These are phyloP conservation scores for Cystobasidium slooffiae DNA, from an alignment of 1,284 basidiomycete genomes.

Conservation along the genomic window DNA sequence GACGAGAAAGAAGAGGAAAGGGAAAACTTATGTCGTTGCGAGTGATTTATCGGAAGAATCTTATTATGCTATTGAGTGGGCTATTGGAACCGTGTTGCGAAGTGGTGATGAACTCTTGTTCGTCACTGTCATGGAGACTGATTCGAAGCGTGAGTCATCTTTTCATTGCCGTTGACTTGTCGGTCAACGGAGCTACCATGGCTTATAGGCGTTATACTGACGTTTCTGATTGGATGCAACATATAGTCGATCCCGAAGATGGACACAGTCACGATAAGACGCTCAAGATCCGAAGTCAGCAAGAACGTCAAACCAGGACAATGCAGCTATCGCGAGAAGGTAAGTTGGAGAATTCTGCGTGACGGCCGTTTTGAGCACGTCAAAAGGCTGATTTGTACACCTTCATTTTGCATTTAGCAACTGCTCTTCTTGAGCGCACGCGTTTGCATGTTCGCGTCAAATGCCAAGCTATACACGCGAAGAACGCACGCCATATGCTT, in stretches of 20 bases:
- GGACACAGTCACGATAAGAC: slow-evolving; percentile 56
- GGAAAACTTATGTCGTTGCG: slow-evolving; percentile 78
- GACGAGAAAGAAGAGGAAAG: slow-evolving; percentile 61
- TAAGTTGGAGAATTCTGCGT: not conserved
- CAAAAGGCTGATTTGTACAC: slow-evolving; percentile 90
- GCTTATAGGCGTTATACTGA: not conserved
- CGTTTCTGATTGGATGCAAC: not conserved
- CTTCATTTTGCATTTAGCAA: slow-evolving; percentile 70
- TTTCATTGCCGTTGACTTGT: not conserved
- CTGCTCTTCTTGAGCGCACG: slow-evolving; percentile 85
- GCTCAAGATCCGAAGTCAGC: slow-evolving; percentile 49
- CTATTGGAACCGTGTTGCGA: slow-evolving; percentile 87
- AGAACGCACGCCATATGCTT: slow-evolving; percentile 90
- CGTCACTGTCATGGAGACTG: slow-evolving; percentile 90
- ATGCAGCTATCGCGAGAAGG: slow-evolving; percentile 48
- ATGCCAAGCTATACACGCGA: slow-evolving; percentile 74
- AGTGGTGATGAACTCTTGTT: slow-evolving; percentile 86
- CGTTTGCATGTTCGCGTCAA: slow-evolving; percentile 77
- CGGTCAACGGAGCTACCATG: not conserved
- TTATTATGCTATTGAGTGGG: slow-evolving; percentile 88
- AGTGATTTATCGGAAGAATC: slow-evolving; percentile 93
- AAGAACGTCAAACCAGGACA: slow-evolving; percentile 49
- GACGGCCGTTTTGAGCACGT: slow-evolving; percentile 60
- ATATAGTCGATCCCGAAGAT: slow-evolving; percentile 74
- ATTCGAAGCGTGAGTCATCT: slow-evolving; percentile 71